A percentile compares a stretch with the other conserved stretches of the same genome.
phyloP scores from a whole-genome alignment of 345 rosid genomes.

The Gossypium ekmanianum region DNA sequence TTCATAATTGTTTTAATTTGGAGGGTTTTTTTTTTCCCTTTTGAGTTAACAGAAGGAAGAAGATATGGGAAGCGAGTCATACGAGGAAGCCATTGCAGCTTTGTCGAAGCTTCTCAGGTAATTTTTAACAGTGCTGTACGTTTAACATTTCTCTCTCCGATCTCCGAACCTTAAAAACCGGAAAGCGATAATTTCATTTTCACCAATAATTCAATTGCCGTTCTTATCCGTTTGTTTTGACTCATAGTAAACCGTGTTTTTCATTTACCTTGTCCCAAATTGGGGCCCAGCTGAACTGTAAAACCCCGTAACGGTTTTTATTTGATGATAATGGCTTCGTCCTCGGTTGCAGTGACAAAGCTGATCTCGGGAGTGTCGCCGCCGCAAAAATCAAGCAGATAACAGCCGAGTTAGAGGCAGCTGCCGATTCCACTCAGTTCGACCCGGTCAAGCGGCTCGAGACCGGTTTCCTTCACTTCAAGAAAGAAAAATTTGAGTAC shows the following conservation, averaged over 20 bases:
- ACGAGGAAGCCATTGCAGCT: slow-evolving; percentile 74
- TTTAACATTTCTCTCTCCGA: background rate
- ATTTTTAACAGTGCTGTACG: background rate
- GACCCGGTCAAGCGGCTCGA: slow-evolving; percentile 59
- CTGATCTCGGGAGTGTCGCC: slow-evolving; percentile 63
- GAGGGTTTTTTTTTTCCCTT: background rate
- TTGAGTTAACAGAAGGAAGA: slow-evolving; percentile 24
- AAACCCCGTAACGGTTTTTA: slow-evolving; percentile 14
- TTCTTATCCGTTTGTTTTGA: background rate
- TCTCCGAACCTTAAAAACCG: background rate
- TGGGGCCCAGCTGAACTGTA: background rate
- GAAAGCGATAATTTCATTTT: slow-evolving; percentile 2
- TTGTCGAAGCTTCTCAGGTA: slow-evolving; percentile 85
- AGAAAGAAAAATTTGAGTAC: slow-evolving; percentile 71
- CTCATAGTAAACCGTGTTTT: background rate
- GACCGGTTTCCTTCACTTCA: slow-evolving; percentile 73
- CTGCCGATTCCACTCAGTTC: slow-evolving; percentile 34
- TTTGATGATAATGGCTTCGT: background rate
- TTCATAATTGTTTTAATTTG: background rate
- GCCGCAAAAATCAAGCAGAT: slow-evolving; percentile 77
- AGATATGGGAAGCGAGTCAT: slow-evolving; percentile 60
- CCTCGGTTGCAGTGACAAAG: slow-evolving; percentile 46
- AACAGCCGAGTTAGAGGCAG: slow-evolving; percentile 65
- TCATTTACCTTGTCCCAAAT: background rate
- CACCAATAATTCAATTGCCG: background rate